Conservation (phyloP, 2,329 filamentous ascomycete genomes). For the Diaporthe sp. region DNA sequence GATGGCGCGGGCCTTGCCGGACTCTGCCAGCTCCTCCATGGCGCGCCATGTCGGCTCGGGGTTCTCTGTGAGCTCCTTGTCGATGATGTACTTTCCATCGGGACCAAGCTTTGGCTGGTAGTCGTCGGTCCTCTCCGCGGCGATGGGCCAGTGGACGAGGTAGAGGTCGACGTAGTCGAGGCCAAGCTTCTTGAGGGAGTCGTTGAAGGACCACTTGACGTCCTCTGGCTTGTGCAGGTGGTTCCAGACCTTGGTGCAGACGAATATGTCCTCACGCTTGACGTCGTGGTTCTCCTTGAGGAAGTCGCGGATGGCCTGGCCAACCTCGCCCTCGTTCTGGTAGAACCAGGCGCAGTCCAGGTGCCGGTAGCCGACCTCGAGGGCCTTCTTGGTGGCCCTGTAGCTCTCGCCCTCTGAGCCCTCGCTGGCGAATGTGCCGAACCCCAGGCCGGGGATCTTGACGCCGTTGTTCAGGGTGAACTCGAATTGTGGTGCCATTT, state of each 20-base stretch:
- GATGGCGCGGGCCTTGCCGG: constrained; percentile 69
- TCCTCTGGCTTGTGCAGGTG: constrained; percentile 73
- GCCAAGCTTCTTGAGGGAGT: constrained; percentile 64
- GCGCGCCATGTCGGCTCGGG: constrained; percentile 73
- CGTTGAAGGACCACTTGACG: constrained; percentile 66
- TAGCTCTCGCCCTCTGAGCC: constrained; percentile 72
- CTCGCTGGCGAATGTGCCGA: constrained; percentile 78
- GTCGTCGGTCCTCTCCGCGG: constrained; percentile 60
- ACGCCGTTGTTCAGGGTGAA: constrained; percentile 67
- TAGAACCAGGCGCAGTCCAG: constrained; percentile 80
- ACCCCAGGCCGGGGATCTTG: constrained; percentile 73
- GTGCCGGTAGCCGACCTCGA: constrained; percentile 75
- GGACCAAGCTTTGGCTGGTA: constrained; percentile 59
- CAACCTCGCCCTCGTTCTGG: constrained; percentile 75
- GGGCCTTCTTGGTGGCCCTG: constrained; percentile 74
- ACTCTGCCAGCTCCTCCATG: constrained; percentile 70
- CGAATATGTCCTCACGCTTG: constrained; percentile 67
- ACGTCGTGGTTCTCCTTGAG: constrained; percentile 57
- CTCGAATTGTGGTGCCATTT: constrained; percentile 44
- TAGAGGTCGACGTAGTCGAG: constrained; percentile 71
- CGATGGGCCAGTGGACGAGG: constrained; percentile 68
- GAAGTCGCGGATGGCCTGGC: constrained; percentile 66
- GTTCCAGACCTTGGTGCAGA: constrained; percentile 81
- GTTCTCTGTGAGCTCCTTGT: constrained; percentile 75
- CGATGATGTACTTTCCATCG: constrained; percentile 63